Base-by-base conservation (phyloP, 306 rosid genomes). In the Geum urbanum region DNA sequence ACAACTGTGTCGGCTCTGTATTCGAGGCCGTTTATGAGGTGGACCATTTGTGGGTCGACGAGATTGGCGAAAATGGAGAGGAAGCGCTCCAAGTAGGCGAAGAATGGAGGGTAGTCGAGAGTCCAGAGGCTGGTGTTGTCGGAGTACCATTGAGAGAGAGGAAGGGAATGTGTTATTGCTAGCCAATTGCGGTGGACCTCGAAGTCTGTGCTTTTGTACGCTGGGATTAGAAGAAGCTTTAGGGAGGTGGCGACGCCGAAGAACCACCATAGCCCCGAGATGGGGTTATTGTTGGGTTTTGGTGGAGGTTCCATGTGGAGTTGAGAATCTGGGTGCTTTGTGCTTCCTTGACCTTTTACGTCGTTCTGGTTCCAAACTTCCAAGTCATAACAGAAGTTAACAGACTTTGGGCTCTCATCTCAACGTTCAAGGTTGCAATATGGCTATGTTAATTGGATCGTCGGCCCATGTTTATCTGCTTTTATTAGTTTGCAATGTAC, bases 151-250 rank as follows among this genome's bases (percentile, higher is more conserved):
- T 70, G 87, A 0, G 96, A 83, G 67, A 90, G 91, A 64, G 95
- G 97, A 18, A 94, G 92, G 61, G 97, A 92, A 77, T 91, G 89
- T 4, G 98, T 88, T 37, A 86, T 44, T 56, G 97, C 96, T 1
- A 90, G 82, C 97, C 97, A 88, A 39, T 90, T 85, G 62, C 96
- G 92, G 24, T 90, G 98, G 69, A 90, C 98, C 85, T 94, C 92
- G 59, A 90, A 88, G 74, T 94, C 95, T 6, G 95, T 90, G 86
- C 98, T 94, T 66, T 66, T 83, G 77, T 88, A 90, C 44, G 97
- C 82, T 32, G 91, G 97, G 66, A 87, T 73, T 61, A 94, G 89
- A 16, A 94, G 95, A 57, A 91, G 72, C 84, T 94, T 94, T 56
- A 94, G 20, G 78, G 87, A 86, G 39, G 89, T 51, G 27, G 87